These are phyloP conservation scores for Trebouxia sp. DNA, from an alignment of 139 green algal species.

Conservation along the genomic window DNA sequence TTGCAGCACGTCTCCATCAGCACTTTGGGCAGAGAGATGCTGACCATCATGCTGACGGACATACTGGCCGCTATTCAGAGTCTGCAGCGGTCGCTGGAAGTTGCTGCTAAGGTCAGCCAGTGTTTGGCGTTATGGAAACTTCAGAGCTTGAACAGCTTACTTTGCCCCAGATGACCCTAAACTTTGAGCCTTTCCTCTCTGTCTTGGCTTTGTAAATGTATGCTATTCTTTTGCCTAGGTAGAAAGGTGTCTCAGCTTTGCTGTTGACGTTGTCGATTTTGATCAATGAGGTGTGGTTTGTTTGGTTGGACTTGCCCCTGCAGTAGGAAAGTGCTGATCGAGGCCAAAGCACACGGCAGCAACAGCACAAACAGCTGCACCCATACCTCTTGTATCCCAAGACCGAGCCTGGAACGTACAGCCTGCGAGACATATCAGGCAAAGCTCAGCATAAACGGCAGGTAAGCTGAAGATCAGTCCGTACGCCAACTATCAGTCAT, in stretches of 20 bases:
- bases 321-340: neutral
- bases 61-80: neutral
- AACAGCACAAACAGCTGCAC: neutral
- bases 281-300: conserved; percentile 89
- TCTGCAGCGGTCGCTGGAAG: too few relatives aligned
- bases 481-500: too few relatives aligned
- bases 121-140: neutral
- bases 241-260: conserved; percentile 92
- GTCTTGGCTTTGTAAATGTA: conserved; percentile 99
- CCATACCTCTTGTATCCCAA: conserved; percentile 70
- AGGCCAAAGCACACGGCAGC: neutral
- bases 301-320: conserved; percentile 82
- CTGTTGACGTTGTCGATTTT: conserved; percentile 90
- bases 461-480: conserved; percentile 16
- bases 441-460: neutral
- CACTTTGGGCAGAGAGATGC: neutral
- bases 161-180: conserved; percentile 96
- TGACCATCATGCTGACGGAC: neutral
- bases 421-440: conserved; percentile 51
- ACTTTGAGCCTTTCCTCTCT: conserved; percentile 90
- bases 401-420: conserved; percentile 71
- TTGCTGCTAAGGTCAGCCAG: neutral
- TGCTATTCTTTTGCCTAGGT: conserved; percentile 96
- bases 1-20: neutral
- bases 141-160: conserved; percentile 31